These are phyloP conservation scores for Claviceps arundinis DNA, from an alignment of 2,329 filamentous ascomycete species.

Conservation along the genomic window DNA sequence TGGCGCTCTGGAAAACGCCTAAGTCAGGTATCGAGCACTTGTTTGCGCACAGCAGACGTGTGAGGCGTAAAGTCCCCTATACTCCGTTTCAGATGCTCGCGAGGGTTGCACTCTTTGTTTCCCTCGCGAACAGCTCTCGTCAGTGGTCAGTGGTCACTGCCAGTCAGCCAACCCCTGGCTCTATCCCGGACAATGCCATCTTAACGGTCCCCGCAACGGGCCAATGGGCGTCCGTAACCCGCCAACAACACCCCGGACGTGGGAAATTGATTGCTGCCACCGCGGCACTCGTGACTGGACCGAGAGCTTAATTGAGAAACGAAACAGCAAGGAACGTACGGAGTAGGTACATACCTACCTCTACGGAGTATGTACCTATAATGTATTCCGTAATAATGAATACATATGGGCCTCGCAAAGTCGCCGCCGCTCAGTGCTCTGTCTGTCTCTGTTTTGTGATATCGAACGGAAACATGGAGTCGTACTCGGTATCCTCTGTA, in stretches of 20 bases:
- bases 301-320: neutral
- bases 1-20: neutral
- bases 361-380: no score
- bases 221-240: neutral
- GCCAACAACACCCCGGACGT: neutral
- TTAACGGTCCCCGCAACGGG: neutral
- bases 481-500: no score
- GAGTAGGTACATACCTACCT: no score
- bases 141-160: no score
- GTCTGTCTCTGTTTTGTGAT: neutral
- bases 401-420: no score
- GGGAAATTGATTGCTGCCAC: conserved; percentile 1
- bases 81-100: conserved; percentile 3
- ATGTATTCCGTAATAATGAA: no score
- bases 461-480: neutral
- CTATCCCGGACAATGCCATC: neutral
- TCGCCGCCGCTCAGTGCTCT: no score
- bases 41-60: neutral
- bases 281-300: neutral
- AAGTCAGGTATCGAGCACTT: neutral
- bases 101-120: neutral
- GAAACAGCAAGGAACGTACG: neutral
- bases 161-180: neutral
- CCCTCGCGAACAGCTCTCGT: neutral
- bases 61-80: neutral